These are phyloP conservation scores for Cercophora newfieldiana DNA, from an alignment of 495 filamentous ascomycete genomes.

Conservation along the genomic window DNA sequence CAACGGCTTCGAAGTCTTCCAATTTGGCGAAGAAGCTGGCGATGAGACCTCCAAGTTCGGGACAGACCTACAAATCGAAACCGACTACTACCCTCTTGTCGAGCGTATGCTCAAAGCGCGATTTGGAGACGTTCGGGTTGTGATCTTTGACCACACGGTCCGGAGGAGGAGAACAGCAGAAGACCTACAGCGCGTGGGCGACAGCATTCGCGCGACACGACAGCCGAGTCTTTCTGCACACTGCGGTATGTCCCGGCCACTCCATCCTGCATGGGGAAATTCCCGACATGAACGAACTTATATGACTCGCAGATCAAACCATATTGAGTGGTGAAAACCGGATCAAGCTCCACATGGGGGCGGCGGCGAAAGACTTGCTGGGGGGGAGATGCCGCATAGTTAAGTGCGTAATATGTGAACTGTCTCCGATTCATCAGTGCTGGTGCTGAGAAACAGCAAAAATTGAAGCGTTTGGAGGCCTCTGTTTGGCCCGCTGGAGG, in stretches of 20 bases:
- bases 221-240: neutral
- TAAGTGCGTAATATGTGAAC: neutral
- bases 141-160: conserved; percentile 1
- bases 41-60: neutral
- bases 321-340: neutral
- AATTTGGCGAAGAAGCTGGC: neutral
- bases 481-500: conserved; percentile 1
- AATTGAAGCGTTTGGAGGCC: conserved; percentile 9
- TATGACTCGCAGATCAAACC: conserved; percentile 14
- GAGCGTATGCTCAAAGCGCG: neutral
- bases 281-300: too few species aligned
- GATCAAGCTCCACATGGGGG: conserved; percentile 5
- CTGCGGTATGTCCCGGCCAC: neutral
- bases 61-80: neutral
- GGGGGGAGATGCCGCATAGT: neutral
- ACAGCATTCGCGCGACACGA: neutral
- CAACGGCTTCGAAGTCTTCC: neutral
- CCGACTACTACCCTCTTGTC: neutral
- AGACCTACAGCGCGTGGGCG: neutral
- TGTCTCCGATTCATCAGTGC: neutral
- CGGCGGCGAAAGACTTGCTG: neutral
- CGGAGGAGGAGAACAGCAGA: neutral
- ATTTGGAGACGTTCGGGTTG: neutral
- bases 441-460: neutral
- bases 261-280: too few species aligned